Evolutionary conservation across 345 rosid genomes (phyloP).

Genomic region (Corymbia maculata): DNA sequence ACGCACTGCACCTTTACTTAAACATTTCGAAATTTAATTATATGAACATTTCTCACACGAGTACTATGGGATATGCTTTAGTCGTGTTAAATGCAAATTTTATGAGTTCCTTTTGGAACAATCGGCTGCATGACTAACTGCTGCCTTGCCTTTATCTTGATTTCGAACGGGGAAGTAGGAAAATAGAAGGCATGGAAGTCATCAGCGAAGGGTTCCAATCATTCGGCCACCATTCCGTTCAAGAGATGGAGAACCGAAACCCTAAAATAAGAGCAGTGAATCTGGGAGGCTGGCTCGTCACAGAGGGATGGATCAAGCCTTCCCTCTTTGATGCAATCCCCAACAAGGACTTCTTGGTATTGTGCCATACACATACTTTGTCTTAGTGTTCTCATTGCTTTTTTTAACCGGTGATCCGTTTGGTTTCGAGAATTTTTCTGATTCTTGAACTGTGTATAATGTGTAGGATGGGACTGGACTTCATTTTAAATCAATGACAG

Average conservation of each 20-base stretch:
- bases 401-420: not conserved
- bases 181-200: not conserved
- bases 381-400: not conserved
- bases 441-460: not conserved
- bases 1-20: not conserved
- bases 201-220: not conserved
- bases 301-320: constrained; percentile 70
- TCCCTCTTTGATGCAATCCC: constrained; percentile 57
- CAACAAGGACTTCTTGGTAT: constrained; percentile 52
- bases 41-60: not conserved
- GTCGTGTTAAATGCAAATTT: not conserved
- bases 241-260: not conserved
- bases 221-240: not conserved
- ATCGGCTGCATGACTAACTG: not conserved
- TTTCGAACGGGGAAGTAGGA: not conserved
- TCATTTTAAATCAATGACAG: constrained; percentile 37
- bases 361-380: too few relatives aligned
- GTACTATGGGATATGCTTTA: not conserved
- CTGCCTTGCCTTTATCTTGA: not conserved
- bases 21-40: not conserved
- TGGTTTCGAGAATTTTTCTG: fast-evolving
- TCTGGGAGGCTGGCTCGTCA: constrained; percentile 66
- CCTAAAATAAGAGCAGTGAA: constrained; percentile 36
- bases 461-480: constrained; percentile 45
- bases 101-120: not conserved